Evolutionary conservation across 371 early-diverging fungal genomes (phyloP).

Genomic region (Syncephalastrum contaminatum): DNA sequence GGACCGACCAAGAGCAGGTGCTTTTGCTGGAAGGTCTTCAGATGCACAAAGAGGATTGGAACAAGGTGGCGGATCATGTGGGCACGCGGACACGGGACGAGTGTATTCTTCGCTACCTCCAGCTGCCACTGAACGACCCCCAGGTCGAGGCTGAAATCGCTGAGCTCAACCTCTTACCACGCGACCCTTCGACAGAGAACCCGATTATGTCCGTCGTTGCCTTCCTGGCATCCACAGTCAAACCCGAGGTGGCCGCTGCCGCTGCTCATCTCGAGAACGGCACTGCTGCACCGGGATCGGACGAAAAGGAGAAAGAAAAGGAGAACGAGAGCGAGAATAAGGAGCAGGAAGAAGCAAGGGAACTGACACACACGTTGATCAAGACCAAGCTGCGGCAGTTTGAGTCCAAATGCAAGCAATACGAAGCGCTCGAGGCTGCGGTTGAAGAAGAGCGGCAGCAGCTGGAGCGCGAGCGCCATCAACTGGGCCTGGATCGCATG

Average conservation of each 20-base stretch:
- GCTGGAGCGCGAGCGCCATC: conserved; percentile 81
- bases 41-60: conserved; percentile 37
- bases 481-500: conserved; percentile 74
- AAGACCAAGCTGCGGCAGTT: conserved; percentile 78
- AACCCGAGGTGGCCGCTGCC: conserved; percentile 89
- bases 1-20: conserved; percentile 39
- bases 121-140: conserved; percentile 61
- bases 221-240: conserved; percentile 92
- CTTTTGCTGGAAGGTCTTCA: conserved; percentile 33
- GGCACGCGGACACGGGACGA: conserved; percentile 44
- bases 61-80: conserved; percentile 40
- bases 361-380: conserved; percentile 59
- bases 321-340: conserved; percentile 7
- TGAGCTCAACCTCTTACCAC: conserved; percentile 46
- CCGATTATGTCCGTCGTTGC: conserved; percentile 96
- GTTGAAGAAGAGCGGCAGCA: conserved; percentile 69
- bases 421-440: conserved; percentile 80
- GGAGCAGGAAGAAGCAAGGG: conserved; percentile 13
- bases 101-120: conserved; percentile 41
- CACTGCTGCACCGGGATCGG: background rate
- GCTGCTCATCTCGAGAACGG: conserved; percentile 47
- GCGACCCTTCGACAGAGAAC: conserved; percentile 73
- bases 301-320: conserved; percentile 4
- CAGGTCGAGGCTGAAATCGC: conserved; percentile 52
- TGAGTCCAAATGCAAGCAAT: conserved; percentile 76